Percentiles rank a stretch among this genome's conserved stretches.
Conservation (phyloP, 2,329 filamentous ascomycete species). For the Raffaelea ambrosiae region DNA sequence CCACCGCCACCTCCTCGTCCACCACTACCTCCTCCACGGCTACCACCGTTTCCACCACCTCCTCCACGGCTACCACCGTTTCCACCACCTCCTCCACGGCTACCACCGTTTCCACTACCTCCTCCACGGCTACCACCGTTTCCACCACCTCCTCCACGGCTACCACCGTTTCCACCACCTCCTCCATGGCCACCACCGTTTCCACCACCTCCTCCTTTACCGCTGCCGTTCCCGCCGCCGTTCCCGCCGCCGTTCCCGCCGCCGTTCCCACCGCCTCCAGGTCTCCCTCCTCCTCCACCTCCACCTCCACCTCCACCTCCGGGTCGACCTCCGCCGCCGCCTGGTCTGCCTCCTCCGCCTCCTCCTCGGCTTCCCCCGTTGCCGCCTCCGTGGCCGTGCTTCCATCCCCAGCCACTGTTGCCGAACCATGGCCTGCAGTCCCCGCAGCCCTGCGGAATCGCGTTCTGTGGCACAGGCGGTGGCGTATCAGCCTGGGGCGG, state of each 20-base stretch:
- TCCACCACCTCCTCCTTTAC: constrained; percentile 4
- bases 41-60: constrained; percentile 1
- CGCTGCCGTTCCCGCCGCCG: not conserved
- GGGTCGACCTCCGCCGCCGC: too few species aligned
- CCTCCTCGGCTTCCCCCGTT: not conserved
- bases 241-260: too few species aligned
- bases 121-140: too few species aligned
- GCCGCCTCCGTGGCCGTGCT: constrained; percentile 6
- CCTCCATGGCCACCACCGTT: not conserved
- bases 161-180: too few species aligned
- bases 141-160: not conserved
- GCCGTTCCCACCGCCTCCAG: too few species aligned
- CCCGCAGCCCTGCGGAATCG: constrained; percentile 11
- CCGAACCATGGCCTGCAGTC: constrained; percentile 14
- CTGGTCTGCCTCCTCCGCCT: too few species aligned
- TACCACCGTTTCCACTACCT: too few species aligned
- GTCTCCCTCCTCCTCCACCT: not conserved
- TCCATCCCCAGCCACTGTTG: constrained; percentile 11
- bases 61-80: constrained; percentile 6
- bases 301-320: not conserved
- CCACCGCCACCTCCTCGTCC: constrained; percentile 14
- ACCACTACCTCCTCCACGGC: constrained; percentile 12
- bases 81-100: constrained; percentile 2
- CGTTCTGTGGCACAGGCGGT: constrained; percentile 7
- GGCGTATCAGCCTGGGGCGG: constrained; percentile 4